phyloP scores from a whole-genome alignment of 1,139 yeast genomes.

The Arxiozyma heterogenica region DNA sequence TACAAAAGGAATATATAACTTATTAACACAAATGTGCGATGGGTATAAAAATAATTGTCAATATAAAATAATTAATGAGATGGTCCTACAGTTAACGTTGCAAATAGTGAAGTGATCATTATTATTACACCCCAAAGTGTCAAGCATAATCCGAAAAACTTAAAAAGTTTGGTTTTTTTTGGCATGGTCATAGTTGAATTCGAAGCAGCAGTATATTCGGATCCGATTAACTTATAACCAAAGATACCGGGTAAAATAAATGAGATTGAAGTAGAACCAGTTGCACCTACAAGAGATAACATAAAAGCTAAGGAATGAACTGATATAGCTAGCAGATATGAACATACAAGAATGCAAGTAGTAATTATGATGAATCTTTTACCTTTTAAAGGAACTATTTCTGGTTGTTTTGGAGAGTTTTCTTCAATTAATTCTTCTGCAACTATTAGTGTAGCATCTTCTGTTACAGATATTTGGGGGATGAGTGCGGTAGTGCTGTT shows the following conservation, averaged over 20 bases:
- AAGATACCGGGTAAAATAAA: conserved; percentile 88
- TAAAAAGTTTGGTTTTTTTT: conserved; percentile 37
- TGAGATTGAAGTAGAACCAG: conserved; percentile 90
- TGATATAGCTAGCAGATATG: conserved; percentile 66
- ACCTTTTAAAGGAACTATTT: conserved; percentile 29
- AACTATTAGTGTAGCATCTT: conserved; percentile 5
- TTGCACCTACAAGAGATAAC: conserved; percentile 86
- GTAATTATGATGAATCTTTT: conserved; percentile 58
- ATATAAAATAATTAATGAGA: conserved; percentile 7
- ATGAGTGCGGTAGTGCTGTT: not conserved
- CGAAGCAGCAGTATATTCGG: conserved; percentile 30
- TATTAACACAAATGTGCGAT: not conserved
- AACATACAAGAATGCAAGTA: conserved; percentile 45
- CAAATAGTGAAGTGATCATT: conserved; percentile 68
- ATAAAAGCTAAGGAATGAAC: conserved; percentile 78
- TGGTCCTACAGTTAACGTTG: conserved; percentile 60
- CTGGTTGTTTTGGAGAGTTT: conserved; percentile 21
- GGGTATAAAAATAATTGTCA: not conserved
- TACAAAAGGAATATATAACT: not conserved
- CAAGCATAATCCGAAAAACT: conserved; percentile 52
- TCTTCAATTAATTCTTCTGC: conserved; percentile 31
- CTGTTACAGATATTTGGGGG: not conserved
- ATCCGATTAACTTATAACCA: conserved; percentile 59
- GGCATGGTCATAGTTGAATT: conserved; percentile 27
- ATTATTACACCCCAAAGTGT: conserved; percentile 70